Evolutionary conservation across 495 filamentous ascomycete species (phyloP), one percentile per base, ranked within the genome.

Genomic region (Glutinoglossum americanum): DNA sequence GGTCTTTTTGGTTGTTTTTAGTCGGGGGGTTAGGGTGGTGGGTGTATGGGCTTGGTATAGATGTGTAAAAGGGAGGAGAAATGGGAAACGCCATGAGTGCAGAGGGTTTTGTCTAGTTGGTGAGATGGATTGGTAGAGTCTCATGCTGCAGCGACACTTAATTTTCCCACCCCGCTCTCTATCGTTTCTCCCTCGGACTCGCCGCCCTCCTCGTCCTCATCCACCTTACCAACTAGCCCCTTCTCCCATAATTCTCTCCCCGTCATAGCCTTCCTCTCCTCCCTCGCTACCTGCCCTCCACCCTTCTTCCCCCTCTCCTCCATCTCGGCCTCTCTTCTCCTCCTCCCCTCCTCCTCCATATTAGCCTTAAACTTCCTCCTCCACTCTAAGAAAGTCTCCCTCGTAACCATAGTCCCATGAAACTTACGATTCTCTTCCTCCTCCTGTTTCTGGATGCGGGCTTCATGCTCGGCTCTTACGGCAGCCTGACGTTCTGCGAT

Each of bases 371-470:
- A 99, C n/a, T 64, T 71, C 27, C 81, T 78, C 59, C 84, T 72
- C 93, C 93, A 97, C 61, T 74, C 76, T 60, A 84, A 64, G 64
- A 97, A 99, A 3, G 80, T 83, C 71, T 93, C 87, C 23, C 75
- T 70, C 37, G 80, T 97, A 2, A 99, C 92, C 41, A 75, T 74
- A 54, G 85, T 86, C n/a, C 92, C 92, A 61, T 89, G 82, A 70
- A 99, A 99, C 68, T 96, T 97, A 57, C 81, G 76, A 66, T 97
- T 96, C 73, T 97, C 92, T 68, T 90, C 87, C 60, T 84, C 84
- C 68, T 99, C 93, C 0, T 76, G 79, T 61, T 80, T 80, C 0
- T 79, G 72, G 5, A 79, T 64, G n/a, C 72, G 77, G 60, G 80
- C 74, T 55, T 94, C 89, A 48, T 74, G 77, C 59, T 64, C 72